phyloP scores from a whole-genome alignment of 192 early-diverging fungal species.

The Coemansia sp. region DNA sequence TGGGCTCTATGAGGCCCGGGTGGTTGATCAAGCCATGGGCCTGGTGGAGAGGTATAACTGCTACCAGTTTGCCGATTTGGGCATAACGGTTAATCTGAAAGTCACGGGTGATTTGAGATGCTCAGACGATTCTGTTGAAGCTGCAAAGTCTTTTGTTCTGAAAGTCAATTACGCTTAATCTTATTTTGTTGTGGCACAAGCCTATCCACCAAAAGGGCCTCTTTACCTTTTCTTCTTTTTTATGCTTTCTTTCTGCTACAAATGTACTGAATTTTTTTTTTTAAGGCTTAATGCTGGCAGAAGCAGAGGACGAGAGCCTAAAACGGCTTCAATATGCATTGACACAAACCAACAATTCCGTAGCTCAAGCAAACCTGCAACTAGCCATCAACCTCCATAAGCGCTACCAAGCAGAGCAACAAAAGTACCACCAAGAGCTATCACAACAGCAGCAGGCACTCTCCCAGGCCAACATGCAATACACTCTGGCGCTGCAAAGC shows the following conservation, averaged over 20 bases:
- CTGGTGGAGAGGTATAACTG: conserved; percentile 35
- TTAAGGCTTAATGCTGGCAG: conserved; percentile 1
- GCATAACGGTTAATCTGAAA: conserved; percentile 9
- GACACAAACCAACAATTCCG: too few relatives aligned
- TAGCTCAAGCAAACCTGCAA: not conserved
- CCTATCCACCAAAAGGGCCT: too few relatives aligned
- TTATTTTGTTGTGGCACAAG: too few relatives aligned
- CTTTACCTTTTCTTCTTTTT: too few relatives aligned
- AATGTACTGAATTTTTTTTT: too few relatives aligned
- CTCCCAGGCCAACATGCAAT: too few relatives aligned
- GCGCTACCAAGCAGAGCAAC: not conserved
- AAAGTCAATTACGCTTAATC: too few relatives aligned
- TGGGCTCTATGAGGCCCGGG: conserved; percentile 16
- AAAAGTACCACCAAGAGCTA: not conserved
- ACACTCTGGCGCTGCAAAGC: too few relatives aligned
- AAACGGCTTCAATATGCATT: not conserved
- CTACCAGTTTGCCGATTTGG: conserved; percentile 21
- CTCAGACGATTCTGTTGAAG: too few relatives aligned
- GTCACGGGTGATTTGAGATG: too few relatives aligned
- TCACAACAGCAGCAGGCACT: not conserved
- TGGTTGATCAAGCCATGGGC: conserved; percentile 13
- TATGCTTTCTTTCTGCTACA: too few relatives aligned
- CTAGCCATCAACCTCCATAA: not conserved
- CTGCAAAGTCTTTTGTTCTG: too few relatives aligned
- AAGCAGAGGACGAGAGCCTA: not conserved